Conservation (phyloP, 257 asterid species). For the Solanum piurae region DNA sequence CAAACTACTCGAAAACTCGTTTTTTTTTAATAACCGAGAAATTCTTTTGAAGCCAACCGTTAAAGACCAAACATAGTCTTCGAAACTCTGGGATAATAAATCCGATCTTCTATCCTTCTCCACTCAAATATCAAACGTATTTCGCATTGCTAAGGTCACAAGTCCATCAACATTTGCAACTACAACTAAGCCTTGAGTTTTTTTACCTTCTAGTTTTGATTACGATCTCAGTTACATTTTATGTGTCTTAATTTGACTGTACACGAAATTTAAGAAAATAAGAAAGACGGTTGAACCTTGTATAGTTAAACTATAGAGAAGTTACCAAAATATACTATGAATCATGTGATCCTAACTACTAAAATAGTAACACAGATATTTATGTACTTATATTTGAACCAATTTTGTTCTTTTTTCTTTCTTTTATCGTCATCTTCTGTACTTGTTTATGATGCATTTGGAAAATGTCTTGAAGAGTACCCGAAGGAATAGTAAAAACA, state of each 20-base stretch:
- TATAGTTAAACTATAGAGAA: not conserved
- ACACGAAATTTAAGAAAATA: not conserved
- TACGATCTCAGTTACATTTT: not conserved
- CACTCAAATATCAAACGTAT: not conserved
- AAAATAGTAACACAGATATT: not conserved
- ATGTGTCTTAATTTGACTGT: not conserved
- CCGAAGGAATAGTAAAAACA: not conserved
- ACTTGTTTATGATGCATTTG: not conserved
- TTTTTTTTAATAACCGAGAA: not conserved
- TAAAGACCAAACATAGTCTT: not conserved
- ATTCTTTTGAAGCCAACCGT: not conserved
- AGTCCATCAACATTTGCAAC: not conserved
- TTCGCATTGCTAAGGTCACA: not conserved
- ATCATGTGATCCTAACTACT: not conserved
- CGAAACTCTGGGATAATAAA: not conserved
- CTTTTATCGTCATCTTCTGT: not conserved
- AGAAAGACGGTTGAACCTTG: not conserved
- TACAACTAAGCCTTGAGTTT: not conserved
- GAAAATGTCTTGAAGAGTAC: not conserved
- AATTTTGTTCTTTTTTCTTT: not conserved
- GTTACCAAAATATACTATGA: not conserved
- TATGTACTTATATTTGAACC: not conserved
- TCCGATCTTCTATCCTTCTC: not conserved
- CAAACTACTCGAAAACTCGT: not conserved
- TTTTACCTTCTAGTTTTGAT: not conserved